Base-by-base conservation (phyloP, 192 early-diverging fungal species). In the Podochytrium sp. region DNA sequence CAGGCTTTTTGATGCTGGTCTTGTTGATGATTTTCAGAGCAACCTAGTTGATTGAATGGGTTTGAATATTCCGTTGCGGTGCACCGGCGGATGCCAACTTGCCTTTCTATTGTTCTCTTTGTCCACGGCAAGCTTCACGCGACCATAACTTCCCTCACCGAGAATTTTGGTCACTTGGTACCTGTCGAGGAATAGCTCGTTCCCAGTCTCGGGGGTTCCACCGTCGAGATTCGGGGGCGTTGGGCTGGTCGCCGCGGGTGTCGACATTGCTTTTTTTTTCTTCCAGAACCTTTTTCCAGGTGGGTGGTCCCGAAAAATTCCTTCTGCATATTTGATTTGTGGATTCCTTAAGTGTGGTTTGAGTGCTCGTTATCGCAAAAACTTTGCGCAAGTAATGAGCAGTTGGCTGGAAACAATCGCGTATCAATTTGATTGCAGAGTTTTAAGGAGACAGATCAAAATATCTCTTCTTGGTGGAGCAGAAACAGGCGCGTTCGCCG, bases 81-180 rank as follows among this genome's bases (percentile, higher is more conserved):
- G 30, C 16, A 23, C 7, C 30, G 52, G 52, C 20, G 52, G 30
- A 6, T 23, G 5, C 30, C 5, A 6, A 6, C 30, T 7, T 10
- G 82, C 83, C 83, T 70, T 82, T 71, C 92, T 87, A 33, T 89
- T 87, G 2, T 87, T 90, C 27, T 86, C 82, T 1, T 86, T 87
- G 80, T 97, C 94, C 40, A 87, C 83, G 25, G 91, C 94, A 35
- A 95, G 87, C 78, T 96, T 96, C 53, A 98, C 96, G 79, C 96
- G 96, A 42, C 96, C 96, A 72, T 98, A 94, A n/a, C 92, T 92
- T 38, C 96, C 96, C 42, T 95, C 89, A 3, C 96, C 96, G 6
- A 98, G 83, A 70, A 93, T 90, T 58, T 86, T 89, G 25, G 92
- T 80, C 12, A 98, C 86, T 79, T 91, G 88, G 80, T 96, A 98